Evolutionary conservation across 169 alveolate genomes (phyloP), one percentile per base, ranked within the genome.

Genomic region (Plasmodium malariae): DNA sequence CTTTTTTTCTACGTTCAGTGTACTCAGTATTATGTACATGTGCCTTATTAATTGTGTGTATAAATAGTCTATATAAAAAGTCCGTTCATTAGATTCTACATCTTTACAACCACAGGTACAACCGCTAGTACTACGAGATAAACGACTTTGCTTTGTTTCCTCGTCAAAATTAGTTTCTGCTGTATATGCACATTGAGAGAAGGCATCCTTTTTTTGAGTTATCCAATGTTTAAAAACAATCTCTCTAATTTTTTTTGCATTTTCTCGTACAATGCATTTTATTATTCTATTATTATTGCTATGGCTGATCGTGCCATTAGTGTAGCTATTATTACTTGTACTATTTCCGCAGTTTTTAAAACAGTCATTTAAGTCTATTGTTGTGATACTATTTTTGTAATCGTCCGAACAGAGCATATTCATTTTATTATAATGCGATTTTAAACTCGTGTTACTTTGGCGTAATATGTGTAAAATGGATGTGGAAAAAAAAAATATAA

Each of bases 191-290:
- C 1, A 11, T 11, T 45, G 9, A 45, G 1, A 3, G 24, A n/a
- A 24, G 4, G 32, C n/a, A 9, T 76, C 19, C 36, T 36, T 76
- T 54, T 55, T 12, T 54, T 43, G 45, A 40, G 17, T 63, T 49
- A 40, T 5, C 67, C 65, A 76, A 40, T 40, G 40, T 12, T 51
- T 76, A 5, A 62, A 30, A 19, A 65, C 37, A 21, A 76, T 55
- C 0, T 76, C 89, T 4, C 89, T 49, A 36, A 76, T 57, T 36
- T 34, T 63, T 63, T 76, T 76, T 17, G 89, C 89, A 76, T 76
- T 76, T 24, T 54, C 43, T 51, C 89, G 49, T 2, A 76, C 71
- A 11, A 32, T 51, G 14, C 63, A 19, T 54, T 76, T 76, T 34
- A 76, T 17, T 49, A 45, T 30, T 26, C 45, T 62, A 54, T 26